Evolutionary conservation across 192 early-diverging fungal species (phyloP).

Genomic region (Umbelopsis isabellina): DNA sequence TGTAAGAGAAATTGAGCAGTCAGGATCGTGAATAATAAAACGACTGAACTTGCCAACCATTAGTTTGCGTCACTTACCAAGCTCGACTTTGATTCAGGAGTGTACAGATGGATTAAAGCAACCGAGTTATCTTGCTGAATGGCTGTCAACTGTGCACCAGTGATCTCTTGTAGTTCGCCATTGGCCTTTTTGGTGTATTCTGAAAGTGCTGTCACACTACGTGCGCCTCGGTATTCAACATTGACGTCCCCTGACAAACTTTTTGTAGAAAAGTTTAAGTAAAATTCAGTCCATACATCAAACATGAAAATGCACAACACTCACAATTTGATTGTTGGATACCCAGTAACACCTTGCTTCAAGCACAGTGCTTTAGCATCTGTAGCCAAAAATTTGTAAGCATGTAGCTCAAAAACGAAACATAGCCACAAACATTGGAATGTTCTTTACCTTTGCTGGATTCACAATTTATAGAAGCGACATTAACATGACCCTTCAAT

Average conservation of each 20-base stretch:
- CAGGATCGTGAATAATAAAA: slow-evolving; percentile 1
- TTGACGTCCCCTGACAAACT: slow-evolving; percentile 19
- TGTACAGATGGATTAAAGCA: slow-evolving; percentile 61
- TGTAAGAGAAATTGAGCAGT: background rate
- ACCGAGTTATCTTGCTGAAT: slow-evolving; percentile 42
- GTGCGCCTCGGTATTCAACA: slow-evolving; percentile 25
- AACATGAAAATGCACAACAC: background rate
- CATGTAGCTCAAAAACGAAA: background rate
- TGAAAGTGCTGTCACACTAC: slow-evolving; percentile 4
- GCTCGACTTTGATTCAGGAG: slow-evolving; percentile 45
- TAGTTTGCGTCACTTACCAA: slow-evolving; percentile 29
- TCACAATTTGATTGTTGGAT: slow-evolving; percentile 84
- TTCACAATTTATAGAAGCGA: slow-evolving; percentile 90
- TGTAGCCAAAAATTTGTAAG: background rate
- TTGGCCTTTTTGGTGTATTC: background rate
- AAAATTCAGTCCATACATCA: background rate
- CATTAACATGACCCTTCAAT: slow-evolving; percentile 72
- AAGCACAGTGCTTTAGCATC: slow-evolving; percentile 52
- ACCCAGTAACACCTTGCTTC: slow-evolving; percentile 70
- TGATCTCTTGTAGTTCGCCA: slow-evolving; percentile 33
- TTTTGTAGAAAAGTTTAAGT: slow-evolving; percentile 4
- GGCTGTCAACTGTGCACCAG: slow-evolving; percentile 44
- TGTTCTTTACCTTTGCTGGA: slow-evolving; percentile 44
- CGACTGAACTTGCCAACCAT: slow-evolving; percentile 28
- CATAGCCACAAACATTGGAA: background rate